Conservation (phyloP, 2,329 filamentous ascomycete genomes). For the Fusarium sp. region DNA sequence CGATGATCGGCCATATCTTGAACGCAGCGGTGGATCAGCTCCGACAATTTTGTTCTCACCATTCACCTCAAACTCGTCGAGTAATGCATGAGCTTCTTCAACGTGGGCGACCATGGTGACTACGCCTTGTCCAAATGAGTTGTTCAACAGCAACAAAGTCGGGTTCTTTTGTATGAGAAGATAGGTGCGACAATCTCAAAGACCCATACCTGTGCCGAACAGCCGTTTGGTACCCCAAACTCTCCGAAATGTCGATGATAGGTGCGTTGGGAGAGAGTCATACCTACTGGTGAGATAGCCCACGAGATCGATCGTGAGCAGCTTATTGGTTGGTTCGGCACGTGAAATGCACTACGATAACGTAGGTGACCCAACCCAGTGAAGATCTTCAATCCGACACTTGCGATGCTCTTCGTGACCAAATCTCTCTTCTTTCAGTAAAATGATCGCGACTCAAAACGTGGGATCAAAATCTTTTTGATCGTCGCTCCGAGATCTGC, state of each 20-base stretch:
- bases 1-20: accelerated
- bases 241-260: not conserved
- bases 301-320: conserved; percentile 12
- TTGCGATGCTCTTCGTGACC: not conserved
- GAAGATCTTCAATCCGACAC: conserved; percentile 16
- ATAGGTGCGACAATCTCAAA: not conserved
- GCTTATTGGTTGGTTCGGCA: conserved; percentile 2
- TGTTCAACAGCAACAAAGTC: not conserved
- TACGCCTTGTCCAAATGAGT: not conserved
- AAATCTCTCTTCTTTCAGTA: conserved; percentile 1
- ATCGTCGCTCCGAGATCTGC: not conserved
- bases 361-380: not conserved
- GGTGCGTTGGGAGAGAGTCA: not conserved
- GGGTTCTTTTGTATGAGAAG: not conserved
- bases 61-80: conserved; percentile 4
- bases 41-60: not conserved
- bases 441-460: conserved; percentile 7
- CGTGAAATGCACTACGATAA: not conserved
- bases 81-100: conserved; percentile 15
- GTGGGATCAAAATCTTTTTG: not conserved
- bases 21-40: not conserved
- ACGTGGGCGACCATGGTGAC: conserved; percentile 15
- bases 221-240: not conserved
- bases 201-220: not conserved
- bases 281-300: not conserved